Evolutionary conservation across 495 filamentous ascomycete genomes (phyloP).

Genomic region (Podospora appendiculata): DNA sequence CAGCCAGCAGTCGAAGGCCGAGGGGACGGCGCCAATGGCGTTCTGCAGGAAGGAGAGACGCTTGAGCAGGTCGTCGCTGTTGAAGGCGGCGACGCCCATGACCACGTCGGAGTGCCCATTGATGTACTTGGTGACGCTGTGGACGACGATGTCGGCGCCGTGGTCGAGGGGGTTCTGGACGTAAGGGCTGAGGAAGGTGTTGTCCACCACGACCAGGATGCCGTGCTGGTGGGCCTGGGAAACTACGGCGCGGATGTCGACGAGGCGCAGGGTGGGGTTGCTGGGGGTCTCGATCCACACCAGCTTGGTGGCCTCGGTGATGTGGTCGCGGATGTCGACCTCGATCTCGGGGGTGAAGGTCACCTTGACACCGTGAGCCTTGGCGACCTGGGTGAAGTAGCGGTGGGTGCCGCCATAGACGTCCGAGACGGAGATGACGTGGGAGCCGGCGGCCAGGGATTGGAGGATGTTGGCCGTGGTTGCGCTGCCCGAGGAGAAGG

Average conservation of each 20-base stretch:
- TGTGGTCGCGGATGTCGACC: slow-evolving; percentile 71
- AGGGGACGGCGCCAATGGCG: slow-evolving; percentile 91
- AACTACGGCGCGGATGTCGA: slow-evolving; percentile 82
- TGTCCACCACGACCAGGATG: slow-evolving; percentile 94
- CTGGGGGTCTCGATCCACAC: slow-evolving; percentile 96
- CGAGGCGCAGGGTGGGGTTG: slow-evolving; percentile 86
- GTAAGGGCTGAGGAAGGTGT: slow-evolving; percentile 95
- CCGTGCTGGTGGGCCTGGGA: slow-evolving; percentile 77
- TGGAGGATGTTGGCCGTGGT: slow-evolving; percentile 91
- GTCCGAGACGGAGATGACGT: slow-evolving; percentile 92
- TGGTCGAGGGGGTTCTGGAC: slow-evolving; percentile 92
- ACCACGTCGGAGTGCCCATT: slow-evolving; percentile 97
- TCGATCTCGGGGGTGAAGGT: slow-evolving; percentile 91
- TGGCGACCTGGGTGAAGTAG: slow-evolving; percentile 97
- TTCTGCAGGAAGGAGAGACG: slow-evolving; percentile 90
- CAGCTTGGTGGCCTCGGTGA: slow-evolving; percentile 83
- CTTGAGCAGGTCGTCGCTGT: slow-evolving; percentile 66
- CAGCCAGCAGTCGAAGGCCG: slow-evolving; percentile 95
- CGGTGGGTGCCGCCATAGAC: slow-evolving; percentile 97
- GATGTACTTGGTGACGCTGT: slow-evolving; percentile 99
- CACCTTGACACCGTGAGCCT: slow-evolving; percentile 88
- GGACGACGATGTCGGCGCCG: slow-evolving; percentile 96
- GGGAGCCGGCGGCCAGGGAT: slow-evolving; percentile 82
- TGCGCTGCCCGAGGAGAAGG: slow-evolving; percentile 91
- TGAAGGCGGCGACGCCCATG: slow-evolving; percentile 97